These are phyloP conservation scores for Tylopilus rubrobrunneus DNA, from an alignment of 768 basidiomycete species.

Conservation along the genomic window DNA sequence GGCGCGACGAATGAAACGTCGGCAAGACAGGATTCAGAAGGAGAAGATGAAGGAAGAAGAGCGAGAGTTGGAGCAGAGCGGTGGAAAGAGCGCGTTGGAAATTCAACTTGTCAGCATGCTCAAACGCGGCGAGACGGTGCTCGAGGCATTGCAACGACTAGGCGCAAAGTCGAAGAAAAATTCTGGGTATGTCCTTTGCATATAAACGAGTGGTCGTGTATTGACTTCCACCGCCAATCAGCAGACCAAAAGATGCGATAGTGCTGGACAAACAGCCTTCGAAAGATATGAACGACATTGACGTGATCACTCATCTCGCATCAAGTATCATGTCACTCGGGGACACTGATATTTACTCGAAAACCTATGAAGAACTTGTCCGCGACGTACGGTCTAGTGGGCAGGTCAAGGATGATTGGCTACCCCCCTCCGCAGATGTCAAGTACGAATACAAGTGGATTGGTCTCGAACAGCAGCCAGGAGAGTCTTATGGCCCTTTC, in stretches of 20 bases:
- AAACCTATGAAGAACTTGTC: slow-evolving; percentile 81
- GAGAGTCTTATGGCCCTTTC: slow-evolving; percentile 75
- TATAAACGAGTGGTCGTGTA: background rate
- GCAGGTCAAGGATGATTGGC: slow-evolving; percentile 63
- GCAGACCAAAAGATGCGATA: slow-evolving; percentile 40
- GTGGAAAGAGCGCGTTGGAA: slow-evolving; percentile 62
- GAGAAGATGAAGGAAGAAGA: slow-evolving; percentile 72
- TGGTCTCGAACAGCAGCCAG: slow-evolving; percentile 45
- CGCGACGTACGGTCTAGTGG: slow-evolving; percentile 71
- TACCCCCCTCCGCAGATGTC: slow-evolving; percentile 70
- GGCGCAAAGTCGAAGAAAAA: slow-evolving; percentile 61
- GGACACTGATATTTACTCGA: slow-evolving; percentile 82
- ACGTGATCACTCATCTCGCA: slow-evolving; percentile 78
- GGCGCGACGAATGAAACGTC: slow-evolving; percentile 71
- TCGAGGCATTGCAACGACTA: slow-evolving; percentile 84
- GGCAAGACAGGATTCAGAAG: slow-evolving; percentile 68
- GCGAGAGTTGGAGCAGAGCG: slow-evolving; percentile 62
- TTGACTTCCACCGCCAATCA: slow-evolving; percentile 15
- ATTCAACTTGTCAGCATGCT: slow-evolving; percentile 68
- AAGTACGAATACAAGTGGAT: slow-evolving; percentile 85
- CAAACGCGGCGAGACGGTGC: slow-evolving; percentile 86
- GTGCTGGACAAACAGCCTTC: slow-evolving; percentile 42
- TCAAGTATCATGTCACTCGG: slow-evolving; percentile 86
- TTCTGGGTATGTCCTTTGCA: slow-evolving; percentile 19
- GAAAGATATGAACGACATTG: slow-evolving; percentile 54